These are phyloP conservation scores for Komagataella pastoris DNA, from an alignment of 805 yeast species.

Conservation along the genomic window DNA sequence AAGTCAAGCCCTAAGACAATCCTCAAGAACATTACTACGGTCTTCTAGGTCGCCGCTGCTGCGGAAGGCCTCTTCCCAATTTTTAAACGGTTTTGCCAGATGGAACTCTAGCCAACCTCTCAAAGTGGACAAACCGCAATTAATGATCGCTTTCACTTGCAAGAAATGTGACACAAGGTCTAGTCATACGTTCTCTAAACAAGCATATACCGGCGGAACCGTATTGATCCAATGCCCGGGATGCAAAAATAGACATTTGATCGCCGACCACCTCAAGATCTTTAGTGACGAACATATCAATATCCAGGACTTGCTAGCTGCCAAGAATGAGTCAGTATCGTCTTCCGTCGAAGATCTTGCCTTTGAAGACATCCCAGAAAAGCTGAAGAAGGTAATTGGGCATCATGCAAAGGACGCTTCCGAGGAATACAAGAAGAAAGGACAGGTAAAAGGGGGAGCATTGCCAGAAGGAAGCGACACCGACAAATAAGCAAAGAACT, in stretches of 20 bases:
- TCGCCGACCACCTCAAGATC: slow-evolving; percentile 79
- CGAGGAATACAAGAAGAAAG: slow-evolving; percentile 13
- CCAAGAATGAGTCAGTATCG: slow-evolving; percentile 65
- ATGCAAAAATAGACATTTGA: slow-evolving; percentile 76
- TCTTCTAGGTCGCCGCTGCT: background rate
- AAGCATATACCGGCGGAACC: slow-evolving; percentile 78
- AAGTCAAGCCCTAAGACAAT: background rate
- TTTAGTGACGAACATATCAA: slow-evolving; percentile 69
- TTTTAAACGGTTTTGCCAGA: background rate
- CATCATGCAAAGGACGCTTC: slow-evolving; percentile 64
- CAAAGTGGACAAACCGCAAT: slow-evolving; percentile 37
- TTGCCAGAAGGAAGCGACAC: slow-evolving; percentile 3
- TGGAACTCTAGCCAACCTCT: background rate
- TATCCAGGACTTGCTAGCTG: slow-evolving; percentile 64
- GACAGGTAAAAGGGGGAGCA: slow-evolving; percentile 5
- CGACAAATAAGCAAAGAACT: background rate
- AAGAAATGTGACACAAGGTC: slow-evolving; percentile 77
- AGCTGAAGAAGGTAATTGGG: slow-evolving; percentile 35
- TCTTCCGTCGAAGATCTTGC: slow-evolving; percentile 54
- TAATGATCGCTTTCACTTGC: slow-evolving; percentile 88
- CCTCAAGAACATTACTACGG: background rate
- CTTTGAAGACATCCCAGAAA: slow-evolving; percentile 55
- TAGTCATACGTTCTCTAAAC: slow-evolving; percentile 83
- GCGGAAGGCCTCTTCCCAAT: background rate
- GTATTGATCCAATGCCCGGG: slow-evolving; percentile 88